Evolutionary conservation across 1,284 basidiomycete species (phyloP).

Genomic region (Coniferiporia weirii): DNA sequence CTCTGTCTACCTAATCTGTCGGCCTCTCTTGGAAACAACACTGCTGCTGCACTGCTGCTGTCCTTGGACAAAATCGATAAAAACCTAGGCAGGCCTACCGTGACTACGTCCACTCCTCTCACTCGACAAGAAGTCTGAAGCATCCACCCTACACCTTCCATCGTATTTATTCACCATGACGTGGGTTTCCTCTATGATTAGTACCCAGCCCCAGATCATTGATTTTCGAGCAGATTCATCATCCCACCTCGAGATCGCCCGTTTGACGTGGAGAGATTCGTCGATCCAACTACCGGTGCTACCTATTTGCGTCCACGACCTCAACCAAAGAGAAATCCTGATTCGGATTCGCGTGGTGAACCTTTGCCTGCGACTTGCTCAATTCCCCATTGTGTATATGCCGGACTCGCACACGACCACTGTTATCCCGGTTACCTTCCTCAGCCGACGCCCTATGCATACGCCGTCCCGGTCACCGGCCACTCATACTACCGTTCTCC

Average conservation of each 20-base stretch:
- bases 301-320: background rate
- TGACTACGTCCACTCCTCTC: background rate
- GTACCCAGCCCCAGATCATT: background rate
- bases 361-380: conserved; percentile 5
- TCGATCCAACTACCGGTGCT: conserved; percentile 13
- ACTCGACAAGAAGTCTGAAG: too few species aligned
- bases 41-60: background rate
- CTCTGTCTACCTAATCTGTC: background rate
- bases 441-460: background rate
- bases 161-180: background rate
- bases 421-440: background rate
- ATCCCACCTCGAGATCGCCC: conserved; percentile 7
- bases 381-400: conserved; percentile 1
- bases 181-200: background rate
- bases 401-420: background rate
- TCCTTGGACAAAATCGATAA: background rate
- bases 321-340: background rate
- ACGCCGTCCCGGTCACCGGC: background rate
- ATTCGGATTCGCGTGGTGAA: background rate
- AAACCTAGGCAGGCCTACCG: too few species aligned
- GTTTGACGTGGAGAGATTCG: background rate
- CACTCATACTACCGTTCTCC: background rate
- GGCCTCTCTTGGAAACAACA: background rate
- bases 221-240: background rate
- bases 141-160: too few species aligned